phyloP scores from a whole-genome alignment of 2,329 filamentous ascomycete genomes.

The Acephala macrosclerotiorum region DNA sequence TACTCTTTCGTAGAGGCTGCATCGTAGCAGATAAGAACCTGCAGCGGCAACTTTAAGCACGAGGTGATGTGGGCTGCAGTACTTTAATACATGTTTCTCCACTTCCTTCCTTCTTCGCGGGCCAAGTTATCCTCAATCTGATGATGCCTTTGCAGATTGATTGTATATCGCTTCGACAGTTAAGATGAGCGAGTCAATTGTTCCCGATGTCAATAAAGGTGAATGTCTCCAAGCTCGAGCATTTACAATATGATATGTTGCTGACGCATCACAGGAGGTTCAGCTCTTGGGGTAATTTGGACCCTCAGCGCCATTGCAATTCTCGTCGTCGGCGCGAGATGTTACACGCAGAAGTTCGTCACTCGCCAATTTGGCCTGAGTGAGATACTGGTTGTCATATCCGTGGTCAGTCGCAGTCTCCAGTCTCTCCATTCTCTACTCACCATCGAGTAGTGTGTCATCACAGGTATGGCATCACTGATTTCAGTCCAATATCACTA shows the following conservation, averaged over 20 bases:
- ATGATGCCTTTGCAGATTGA: neutral
- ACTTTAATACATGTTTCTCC: neutral
- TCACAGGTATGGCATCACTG: neutral
- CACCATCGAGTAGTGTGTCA: neutral
- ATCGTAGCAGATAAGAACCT: no score
- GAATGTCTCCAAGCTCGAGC: neutral
- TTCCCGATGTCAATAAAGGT: neutral
- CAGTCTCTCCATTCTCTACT: neutral
- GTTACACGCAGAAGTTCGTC: constrained; percentile 23
- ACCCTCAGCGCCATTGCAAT: constrained; percentile 23
- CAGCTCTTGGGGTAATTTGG: constrained; percentile 20
- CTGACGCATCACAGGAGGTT: neutral
- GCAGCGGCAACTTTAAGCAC: no score
- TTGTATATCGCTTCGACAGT: neutral
- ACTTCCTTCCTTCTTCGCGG: neutral
- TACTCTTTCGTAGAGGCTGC: neutral
- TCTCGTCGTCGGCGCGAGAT: constrained; percentile 25
- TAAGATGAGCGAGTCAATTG: neutral
- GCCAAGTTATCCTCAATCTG: neutral
- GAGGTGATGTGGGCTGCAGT: neutral
- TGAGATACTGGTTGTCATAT: constrained; percentile 27
- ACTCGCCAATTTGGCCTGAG: constrained; percentile 25
- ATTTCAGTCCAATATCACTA: neutral
- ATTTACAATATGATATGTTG: neutral
- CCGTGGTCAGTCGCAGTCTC: constrained; percentile 13